Conservation (phyloP, 805 yeast species). For the Candida arabinofermentans region DNA sequence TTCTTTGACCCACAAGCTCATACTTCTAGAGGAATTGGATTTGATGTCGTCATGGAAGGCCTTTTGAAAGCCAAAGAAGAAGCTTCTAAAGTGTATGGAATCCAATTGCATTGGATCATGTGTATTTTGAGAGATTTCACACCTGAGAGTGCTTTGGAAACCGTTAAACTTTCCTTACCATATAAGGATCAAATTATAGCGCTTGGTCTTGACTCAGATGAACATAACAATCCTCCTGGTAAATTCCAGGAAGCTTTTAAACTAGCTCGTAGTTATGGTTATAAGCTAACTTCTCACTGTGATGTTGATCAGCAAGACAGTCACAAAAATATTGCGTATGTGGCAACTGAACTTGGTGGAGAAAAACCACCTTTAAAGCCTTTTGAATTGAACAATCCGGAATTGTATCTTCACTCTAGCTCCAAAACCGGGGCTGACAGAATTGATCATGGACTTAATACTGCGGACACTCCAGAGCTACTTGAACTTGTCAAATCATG, state of each 20-base stretch:
- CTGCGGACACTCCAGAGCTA: constrained; percentile 31
- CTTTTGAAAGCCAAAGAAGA: constrained; percentile 38
- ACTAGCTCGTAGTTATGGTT: constrained; percentile 30
- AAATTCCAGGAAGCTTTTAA: constrained; percentile 37
- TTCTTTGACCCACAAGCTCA: constrained; percentile 49
- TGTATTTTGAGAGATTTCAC: constrained; percentile 44
- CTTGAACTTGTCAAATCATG: constrained; percentile 33
- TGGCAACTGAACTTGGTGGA: constrained; percentile 15
- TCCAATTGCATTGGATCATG: constrained; percentile 40
- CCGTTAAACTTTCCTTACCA: constrained; percentile 31
- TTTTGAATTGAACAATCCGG: constrained; percentile 30
- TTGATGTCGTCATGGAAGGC: constrained; percentile 37
- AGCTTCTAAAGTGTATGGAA: constrained; percentile 33
- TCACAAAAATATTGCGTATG: constrained; percentile 33
- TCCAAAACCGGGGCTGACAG: constrained; percentile 31
- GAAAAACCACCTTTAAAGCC: constrained; percentile 18
- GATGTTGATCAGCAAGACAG: constrained; percentile 46
- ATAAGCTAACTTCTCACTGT: constrained; percentile 39
- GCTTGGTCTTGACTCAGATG: constrained; percentile 42
- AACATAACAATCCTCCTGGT: constrained; percentile 41
- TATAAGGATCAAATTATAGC: constrained; percentile 37
- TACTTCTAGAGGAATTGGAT: constrained; percentile 37
- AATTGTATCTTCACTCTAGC: constrained; percentile 10
- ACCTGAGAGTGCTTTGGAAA: constrained; percentile 34
- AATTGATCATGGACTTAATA: constrained; percentile 44